Percentiles rank a stretch among this genome's conserved stretches.
Evolutionary conservation across 169 alveolate species (phyloP).

Genomic region (Eimeria nieschulzi): DNA sequence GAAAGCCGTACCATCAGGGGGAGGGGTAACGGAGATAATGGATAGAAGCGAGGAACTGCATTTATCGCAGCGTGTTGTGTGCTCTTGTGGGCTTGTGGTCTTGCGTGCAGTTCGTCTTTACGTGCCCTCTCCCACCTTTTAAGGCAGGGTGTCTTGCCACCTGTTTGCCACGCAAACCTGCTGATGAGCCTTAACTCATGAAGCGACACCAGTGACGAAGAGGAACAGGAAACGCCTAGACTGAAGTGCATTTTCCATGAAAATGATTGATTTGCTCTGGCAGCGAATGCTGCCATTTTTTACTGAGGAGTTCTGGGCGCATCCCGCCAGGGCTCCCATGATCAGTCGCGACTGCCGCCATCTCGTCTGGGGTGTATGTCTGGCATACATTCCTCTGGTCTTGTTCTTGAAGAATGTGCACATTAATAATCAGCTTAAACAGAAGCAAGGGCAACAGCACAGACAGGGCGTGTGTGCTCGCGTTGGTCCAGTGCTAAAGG

Average conservation of each 20-base stretch:
- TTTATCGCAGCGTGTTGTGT: too few relatives aligned
- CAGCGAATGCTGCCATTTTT: conserved; percentile 64
- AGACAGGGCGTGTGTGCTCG: conserved; percentile 4
- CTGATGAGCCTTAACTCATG: background rate
- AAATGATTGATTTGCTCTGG: conserved; percentile 50
- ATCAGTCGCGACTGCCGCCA: conserved; percentile 67
- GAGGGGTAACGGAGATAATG: too few relatives aligned
- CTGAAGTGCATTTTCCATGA: background rate
- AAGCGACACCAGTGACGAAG: background rate
- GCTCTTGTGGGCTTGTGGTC: too few relatives aligned
- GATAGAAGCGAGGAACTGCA: too few relatives aligned
- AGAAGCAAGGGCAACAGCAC: conserved; percentile 21
- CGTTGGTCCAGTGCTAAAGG: conserved; percentile 52
- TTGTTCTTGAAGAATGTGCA: conserved; percentile 45
- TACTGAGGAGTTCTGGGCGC: conserved; percentile 65
- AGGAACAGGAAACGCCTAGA: too few relatives aligned
- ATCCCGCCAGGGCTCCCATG: conserved; percentile 66
- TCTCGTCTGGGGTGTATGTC: conserved; percentile 62
- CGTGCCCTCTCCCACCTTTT: background rate
- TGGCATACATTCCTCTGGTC: conserved; percentile 48
- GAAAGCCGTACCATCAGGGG: too few relatives aligned
- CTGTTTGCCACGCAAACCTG: background rate
- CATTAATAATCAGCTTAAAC: background rate
- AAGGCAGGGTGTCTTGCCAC: background rate
- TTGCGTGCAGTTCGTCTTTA: background rate